Evolutionary conservation across 495 filamentous ascomycete genomes (phyloP).

Genomic region (Podospora comata): DNA sequence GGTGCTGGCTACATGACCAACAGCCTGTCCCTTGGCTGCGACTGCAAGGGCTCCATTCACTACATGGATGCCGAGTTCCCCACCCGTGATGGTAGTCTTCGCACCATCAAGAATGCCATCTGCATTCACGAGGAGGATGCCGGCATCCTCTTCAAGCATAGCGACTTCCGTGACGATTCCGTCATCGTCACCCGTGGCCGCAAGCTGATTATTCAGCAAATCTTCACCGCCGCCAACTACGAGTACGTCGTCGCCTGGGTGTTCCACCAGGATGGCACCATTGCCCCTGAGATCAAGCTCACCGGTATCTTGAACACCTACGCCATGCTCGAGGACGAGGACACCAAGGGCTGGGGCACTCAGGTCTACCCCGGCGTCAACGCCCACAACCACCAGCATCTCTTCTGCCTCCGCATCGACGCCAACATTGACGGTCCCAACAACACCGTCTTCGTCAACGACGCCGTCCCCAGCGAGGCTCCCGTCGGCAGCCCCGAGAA

Average conservation of each 20-base stretch:
- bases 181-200: constrained; percentile 82
- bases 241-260: constrained; percentile 94
- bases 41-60: constrained; percentile 94
- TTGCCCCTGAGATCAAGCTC: constrained; percentile 92
- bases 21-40: constrained; percentile 80
- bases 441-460: constrained; percentile 84
- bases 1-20: constrained; percentile 97
- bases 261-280: constrained; percentile 89
- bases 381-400: constrained; percentile 87
- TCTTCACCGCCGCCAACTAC: constrained; percentile 97
- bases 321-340: constrained; percentile 76
- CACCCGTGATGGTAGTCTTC: constrained; percentile 71
- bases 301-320: constrained; percentile 96
- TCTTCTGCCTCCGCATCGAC: constrained; percentile 90
- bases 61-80: constrained; percentile 83
- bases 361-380: constrained; percentile 63
- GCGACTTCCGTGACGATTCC: constrained; percentile 88
- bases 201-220: constrained; percentile 85
- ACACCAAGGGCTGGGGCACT: constrained; percentile 86
- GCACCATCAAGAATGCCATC: constrained; percentile 89
- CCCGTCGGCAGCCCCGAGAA: constrained; percentile 79
- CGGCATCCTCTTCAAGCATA: constrained; percentile 94
- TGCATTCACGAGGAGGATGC: constrained; percentile 96
- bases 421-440: constrained; percentile 82
- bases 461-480: constrained; percentile 62